Evolutionary conservation across 2,329 filamentous ascomycete species (phyloP), one percentile per base, ranked within the genome.

Genomic region (Fusarium marasasianum): DNA sequence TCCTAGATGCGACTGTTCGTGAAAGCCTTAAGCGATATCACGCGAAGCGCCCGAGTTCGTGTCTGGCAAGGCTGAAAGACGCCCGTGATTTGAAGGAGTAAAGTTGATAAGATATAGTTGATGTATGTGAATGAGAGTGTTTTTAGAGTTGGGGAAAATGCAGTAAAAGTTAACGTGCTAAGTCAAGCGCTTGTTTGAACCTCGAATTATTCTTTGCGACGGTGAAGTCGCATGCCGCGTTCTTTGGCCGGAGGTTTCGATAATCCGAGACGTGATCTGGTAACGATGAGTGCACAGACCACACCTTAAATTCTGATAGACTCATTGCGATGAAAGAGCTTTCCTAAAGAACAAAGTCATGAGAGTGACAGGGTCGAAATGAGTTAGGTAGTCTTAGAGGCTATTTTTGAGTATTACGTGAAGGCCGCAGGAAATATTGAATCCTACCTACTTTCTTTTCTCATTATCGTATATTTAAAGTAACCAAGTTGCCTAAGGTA

Each of bases 301-400:
- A 79, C 70, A 82, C 73, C 79, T 82, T 82, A 82, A 80, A 80
- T 75, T 69, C n/a, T 56, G 38, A 26, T 65, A 55, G 71, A 10
- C 33, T 38, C 31, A n/a, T 50, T 14, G 11, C 24, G 14, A 37
- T 37, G 20, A 29, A 26, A 37, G n/a, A 38, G 33, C 24, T 37
- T 26, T 58, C 24, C 6, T 18, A n/a, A 50, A 24, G n/a, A 57
- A 18, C 6, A 29, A 50, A 29, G 43, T 10, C 24, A 37, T n/a
- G 37, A 55, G 51, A 40, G 37, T n/a, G n/a, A 50, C 20, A 37
- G 35, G 8, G 22, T 26, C 15, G 18, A 29, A 26, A 50, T 22
- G 35, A 33, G 47, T 33, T 50, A 14, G 33, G 33, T 35, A 35
- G 29, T n/a, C 29, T 33, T n/a, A 24, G 22, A 50, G 22, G 22